phyloP scores from a whole-genome alignment of 768 basidiomycete genomes.

The Agaricus blazei region DNA sequence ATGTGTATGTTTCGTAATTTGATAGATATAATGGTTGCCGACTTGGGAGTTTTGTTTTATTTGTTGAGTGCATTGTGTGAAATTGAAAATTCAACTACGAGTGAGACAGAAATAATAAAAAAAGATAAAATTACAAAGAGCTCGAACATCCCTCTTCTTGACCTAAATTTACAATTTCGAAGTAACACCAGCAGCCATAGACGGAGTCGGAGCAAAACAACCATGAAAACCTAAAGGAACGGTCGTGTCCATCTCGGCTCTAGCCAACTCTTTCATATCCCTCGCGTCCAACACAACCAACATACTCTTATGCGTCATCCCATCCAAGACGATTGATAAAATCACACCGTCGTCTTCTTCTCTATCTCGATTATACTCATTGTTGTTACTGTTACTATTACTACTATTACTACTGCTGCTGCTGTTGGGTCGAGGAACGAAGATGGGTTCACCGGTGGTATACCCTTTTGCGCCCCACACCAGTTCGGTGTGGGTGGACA shows the following conservation, averaged over 20 bases:
- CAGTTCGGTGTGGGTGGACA: neutral
- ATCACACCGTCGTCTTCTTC: conserved; percentile 3
- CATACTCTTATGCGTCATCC: conserved; percentile 2
- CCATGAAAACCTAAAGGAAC: conserved; percentile 4
- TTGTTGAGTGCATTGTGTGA: too few species aligned
- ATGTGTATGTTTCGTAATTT: too few species aligned
- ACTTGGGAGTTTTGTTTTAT: too few species aligned
- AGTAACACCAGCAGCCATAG: neutral
- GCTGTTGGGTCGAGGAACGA: neutral
- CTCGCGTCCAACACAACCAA: conserved; percentile 2
- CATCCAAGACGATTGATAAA: neutral
- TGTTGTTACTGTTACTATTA: neutral
- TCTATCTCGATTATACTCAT: too few species aligned
- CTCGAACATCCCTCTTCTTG: too few species aligned
- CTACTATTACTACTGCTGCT: neutral
- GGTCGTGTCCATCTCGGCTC: conserved; percentile 6
- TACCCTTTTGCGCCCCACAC: conserved; percentile 5
- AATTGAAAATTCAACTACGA: too few species aligned
- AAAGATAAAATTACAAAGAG: too few species aligned
- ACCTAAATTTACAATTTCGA: too few species aligned
- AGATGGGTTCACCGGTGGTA: neutral
- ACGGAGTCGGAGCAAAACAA: neutral
- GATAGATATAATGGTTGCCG: too few species aligned
- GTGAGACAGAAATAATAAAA: too few species aligned
- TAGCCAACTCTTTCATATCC: neutral